Conservation (phyloP, 495 filamentous ascomycete genomes). For the Penicillium dipodomyicola region DNA sequence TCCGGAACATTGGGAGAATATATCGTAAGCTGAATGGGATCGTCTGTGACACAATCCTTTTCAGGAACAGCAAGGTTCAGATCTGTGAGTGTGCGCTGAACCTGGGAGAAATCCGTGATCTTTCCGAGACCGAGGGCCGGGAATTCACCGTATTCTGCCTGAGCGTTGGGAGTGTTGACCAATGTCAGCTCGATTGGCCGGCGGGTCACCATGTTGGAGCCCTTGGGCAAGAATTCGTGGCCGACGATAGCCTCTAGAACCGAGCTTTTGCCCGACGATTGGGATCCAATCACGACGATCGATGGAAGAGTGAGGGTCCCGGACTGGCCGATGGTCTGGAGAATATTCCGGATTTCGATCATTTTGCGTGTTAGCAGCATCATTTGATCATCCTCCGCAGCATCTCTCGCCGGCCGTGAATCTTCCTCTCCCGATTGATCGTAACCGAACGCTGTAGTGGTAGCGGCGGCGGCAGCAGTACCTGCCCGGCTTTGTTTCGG, state of each 20-base stretch:
- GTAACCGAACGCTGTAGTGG: constrained; percentile 75
- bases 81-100: constrained; percentile 91
- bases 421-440: constrained; percentile 72
- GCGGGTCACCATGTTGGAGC: constrained; percentile 96
- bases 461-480: constrained; percentile 51
- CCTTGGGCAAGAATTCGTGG: constrained; percentile 97
- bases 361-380: constrained; percentile 99
- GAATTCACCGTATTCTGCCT: constrained; percentile 95
- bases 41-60: constrained; percentile 87
- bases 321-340: constrained; percentile 88
- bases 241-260: constrained; percentile 97
- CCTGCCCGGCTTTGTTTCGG: constrained; percentile 65
- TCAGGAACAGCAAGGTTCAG: constrained; percentile 91
- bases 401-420: constrained; percentile 55
- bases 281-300: constrained; percentile 97
- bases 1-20: constrained; percentile 95
- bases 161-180: constrained; percentile 88
- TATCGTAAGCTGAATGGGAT: constrained; percentile 93
- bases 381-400: constrained; percentile 94
- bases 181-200: constrained; percentile 95
- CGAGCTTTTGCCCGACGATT: constrained; percentile 97
- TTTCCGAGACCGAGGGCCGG: constrained; percentile 86
- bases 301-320: constrained; percentile 83
- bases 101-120: constrained; percentile 88
- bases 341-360: constrained; percentile 95